Evolutionary conservation across 1,284 basidiomycete genomes (phyloP), one percentile per base, ranked within the genome.

Genomic region (Puccinia coronata): DNA sequence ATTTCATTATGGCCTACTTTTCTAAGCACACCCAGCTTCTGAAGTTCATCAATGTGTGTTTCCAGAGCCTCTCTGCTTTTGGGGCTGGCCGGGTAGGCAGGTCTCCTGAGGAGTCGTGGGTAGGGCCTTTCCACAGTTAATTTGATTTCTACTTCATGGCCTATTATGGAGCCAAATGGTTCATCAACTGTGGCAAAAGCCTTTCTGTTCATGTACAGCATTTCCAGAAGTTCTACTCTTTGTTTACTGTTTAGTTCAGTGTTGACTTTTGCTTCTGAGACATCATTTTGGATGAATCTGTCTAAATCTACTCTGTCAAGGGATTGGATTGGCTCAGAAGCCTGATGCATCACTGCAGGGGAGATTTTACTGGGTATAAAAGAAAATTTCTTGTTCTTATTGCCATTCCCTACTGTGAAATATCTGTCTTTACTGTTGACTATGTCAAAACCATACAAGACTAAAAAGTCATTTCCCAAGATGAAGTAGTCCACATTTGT

Each of bases 51-150:
- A 34, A 61, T 61, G 34, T 61, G 23, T 16, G 18, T 28, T 31
- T 61, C 59, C 8, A 61, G 16, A 16, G 59, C 59, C 2, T 61
- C 59, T 51, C 71, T 73, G 16, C 28, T 74, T 28, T 57, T 74
- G 20, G 72, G 72, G 51, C 72, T 74, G 20, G 72, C 72, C 18
- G 72, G 72, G 23, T 74, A 74, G 23, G 53, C 34, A 25, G 72
- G 34, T 74, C 41, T 74, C 9, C 53, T 31, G 2, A 74, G 51
- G 25, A 74, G 34, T 39, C 51, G 72, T 11, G 72, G 72, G 49
- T 73, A 73, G 14, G 71, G 72, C n/a, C 57, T 74, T 9, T 57
- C 72, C 9, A 36, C 34, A 6, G 43, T 74, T 0, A 74, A n/a
- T n/a, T 57, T 28, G 4, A 74, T 12, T 1, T 74, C 14, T 2